These are phyloP conservation scores for Sphenostylis stenocarpa DNA, from an alignment of 306 rosid genomes.

Conservation along the genomic window DNA sequence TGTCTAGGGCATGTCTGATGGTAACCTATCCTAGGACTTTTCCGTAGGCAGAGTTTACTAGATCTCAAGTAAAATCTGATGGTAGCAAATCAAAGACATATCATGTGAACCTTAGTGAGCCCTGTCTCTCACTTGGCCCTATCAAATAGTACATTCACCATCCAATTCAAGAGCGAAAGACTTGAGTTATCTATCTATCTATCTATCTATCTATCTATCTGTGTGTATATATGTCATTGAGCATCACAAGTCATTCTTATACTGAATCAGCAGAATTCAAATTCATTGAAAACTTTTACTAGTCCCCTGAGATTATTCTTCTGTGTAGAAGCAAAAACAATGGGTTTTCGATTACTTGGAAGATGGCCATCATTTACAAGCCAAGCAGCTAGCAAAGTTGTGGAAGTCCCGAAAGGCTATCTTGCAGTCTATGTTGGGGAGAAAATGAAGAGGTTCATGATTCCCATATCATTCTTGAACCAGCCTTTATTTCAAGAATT, in stretches of 20 bases:
- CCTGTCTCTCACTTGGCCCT: neutral
- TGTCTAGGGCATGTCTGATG: constrained; percentile 1
- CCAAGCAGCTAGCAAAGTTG: neutral
- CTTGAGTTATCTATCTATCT: neutral
- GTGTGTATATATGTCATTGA: neutral
- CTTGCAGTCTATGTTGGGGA: neutral
- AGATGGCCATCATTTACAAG: neutral
- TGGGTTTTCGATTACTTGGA: neutral
- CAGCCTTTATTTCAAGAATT: neutral
- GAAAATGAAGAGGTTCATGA: neutral
- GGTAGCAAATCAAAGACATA: neutral
- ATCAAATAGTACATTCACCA: neutral
- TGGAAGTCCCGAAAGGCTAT: neutral
- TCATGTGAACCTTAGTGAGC: neutral
- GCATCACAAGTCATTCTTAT: neutral
- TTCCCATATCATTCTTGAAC: neutral
- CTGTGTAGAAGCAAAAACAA: neutral
- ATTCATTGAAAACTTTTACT: neutral
- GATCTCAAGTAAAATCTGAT: neutral
- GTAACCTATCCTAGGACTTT: neutral
- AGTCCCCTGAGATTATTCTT: neutral
- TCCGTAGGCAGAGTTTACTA: neutral
- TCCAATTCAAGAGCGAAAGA: neutral
- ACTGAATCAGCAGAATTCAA: neutral
- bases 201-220: neutral